These are phyloP conservation scores for Smittium culicis DNA, from an alignment of 371 early-diverging fungal species.

Conservation along the genomic window DNA sequence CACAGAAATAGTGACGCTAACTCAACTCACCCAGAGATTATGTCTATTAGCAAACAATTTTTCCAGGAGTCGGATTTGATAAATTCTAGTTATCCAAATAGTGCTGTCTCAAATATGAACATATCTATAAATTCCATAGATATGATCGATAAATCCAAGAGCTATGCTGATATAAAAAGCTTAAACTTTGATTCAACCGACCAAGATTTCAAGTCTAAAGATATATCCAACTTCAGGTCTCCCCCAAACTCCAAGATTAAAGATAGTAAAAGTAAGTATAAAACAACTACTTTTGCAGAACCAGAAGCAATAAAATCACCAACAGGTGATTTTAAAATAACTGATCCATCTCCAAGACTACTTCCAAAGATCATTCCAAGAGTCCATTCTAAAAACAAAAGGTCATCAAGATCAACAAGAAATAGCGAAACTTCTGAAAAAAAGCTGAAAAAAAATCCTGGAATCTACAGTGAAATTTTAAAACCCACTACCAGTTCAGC, in stretches of 20 bases:
- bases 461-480: neutral
- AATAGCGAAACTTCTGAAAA: neutral
- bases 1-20: neutral
- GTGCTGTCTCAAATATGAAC: neutral
- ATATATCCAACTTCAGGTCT: neutral
- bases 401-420: neutral
- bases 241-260: neutral
- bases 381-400: neutral
- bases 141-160: neutral
- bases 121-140: neutral
- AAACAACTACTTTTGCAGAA: neutral
- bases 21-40: neutral
- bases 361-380: neutral
- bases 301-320: neutral
- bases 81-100: too few species aligned
- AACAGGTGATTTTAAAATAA: neutral
- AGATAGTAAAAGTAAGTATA: neutral
- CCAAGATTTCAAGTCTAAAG: neutral
- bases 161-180: neutral
- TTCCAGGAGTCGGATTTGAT: neutral
- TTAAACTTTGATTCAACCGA: neutral
- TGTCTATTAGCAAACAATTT: neutral
- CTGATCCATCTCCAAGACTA: neutral
- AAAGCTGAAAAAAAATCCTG: slow-evolving; percentile 1
- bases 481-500: neutral